Conservation (phyloP, 129 eudicot species). For the Escallonia herrerae region DNA sequence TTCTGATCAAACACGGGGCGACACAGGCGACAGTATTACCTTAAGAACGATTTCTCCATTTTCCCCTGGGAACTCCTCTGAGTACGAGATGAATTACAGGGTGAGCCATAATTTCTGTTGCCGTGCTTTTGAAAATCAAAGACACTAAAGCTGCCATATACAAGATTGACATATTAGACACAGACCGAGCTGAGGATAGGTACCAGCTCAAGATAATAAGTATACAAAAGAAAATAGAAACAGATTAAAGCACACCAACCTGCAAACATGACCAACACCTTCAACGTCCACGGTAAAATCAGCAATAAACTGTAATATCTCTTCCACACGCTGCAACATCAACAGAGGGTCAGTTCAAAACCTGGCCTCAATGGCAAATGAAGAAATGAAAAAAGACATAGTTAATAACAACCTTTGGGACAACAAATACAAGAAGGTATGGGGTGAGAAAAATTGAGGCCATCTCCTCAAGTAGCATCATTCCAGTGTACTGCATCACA, state of each 20-base stretch:
- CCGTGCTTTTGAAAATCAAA: slow-evolving; percentile 76
- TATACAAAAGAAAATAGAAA: not conserved
- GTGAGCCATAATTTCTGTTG: slow-evolving; percentile 70
- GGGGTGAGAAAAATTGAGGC: slow-evolving; percentile 94
- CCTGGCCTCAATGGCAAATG: not conserved
- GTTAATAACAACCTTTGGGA: slow-evolving; percentile 57
- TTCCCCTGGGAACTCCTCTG: slow-evolving; percentile 88
- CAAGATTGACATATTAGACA: not conserved
- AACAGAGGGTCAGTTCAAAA: slow-evolving; percentile 7
- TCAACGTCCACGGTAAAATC: slow-evolving; percentile 75
- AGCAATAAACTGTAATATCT: slow-evolving; percentile 69
- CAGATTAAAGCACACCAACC: slow-evolving; percentile 29
- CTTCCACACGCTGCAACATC: slow-evolving; percentile 69
- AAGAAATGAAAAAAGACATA: not conserved
- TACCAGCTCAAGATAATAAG: no score
- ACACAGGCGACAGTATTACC: slow-evolving; percentile 27
- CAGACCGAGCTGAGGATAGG: not conserved
- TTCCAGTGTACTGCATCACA: slow-evolving; percentile 73
- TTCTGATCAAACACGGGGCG: not conserved
- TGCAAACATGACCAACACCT: slow-evolving; percentile 96
- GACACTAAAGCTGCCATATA: slow-evolving; percentile 60
- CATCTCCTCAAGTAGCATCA: slow-evolving; percentile 97
- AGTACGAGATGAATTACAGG: slow-evolving; percentile 39
- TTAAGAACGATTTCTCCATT: slow-evolving; percentile 92
- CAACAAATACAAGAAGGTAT: slow-evolving; percentile 75